Evolutionary conservation across 257 asterid genomes (phyloP).

Genomic region (Nyctanthes arbortristis): DNA sequence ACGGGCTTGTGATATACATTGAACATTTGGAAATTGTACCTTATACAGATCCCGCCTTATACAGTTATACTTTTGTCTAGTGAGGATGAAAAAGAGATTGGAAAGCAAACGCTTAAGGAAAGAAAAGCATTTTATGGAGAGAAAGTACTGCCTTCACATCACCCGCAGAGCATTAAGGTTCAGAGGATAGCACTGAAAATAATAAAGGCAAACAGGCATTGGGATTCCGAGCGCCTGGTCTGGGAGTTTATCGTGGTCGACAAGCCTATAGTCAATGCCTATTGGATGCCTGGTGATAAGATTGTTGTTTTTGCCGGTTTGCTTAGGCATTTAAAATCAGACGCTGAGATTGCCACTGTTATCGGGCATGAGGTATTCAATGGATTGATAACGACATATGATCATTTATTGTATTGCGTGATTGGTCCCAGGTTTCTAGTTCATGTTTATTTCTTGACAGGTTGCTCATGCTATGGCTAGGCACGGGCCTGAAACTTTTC

Average conservation of each 20-base stretch:
- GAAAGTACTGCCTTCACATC: too few relatives aligned
- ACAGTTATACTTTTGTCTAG: too few relatives aligned
- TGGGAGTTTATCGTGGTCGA: conserved; percentile 90
- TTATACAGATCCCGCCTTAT: too few relatives aligned
- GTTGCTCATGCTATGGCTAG: conserved; percentile 93
- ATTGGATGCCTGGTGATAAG: conserved; percentile 89
- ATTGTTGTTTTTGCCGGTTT: conserved; percentile 88
- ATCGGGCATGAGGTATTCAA: conserved; percentile 78
- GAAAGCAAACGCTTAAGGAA: too few relatives aligned
- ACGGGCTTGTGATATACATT: too few relatives aligned
- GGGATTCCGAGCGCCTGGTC: conserved; percentile 75
- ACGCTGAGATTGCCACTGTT: conserved; percentile 83
- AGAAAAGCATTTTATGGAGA: too few relatives aligned
- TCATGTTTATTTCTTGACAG: conserved; percentile 40
- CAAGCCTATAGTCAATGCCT: conserved; percentile 71
- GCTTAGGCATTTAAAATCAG: conserved; percentile 72
- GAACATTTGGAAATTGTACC: too few relatives aligned
- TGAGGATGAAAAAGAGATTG: too few relatives aligned
- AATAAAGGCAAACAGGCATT: too few relatives aligned
- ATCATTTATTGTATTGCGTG: background rate
- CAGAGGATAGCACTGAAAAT: too few relatives aligned
- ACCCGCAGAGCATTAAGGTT: too few relatives aligned
- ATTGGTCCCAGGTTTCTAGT: background rate
- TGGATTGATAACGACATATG: background rate
- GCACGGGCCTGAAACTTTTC: conserved; percentile 73